phyloP scores from a whole-genome alignment of 1,284 basidiomycete genomes.

The Cutaneotrichosporon cutaneum region DNA sequence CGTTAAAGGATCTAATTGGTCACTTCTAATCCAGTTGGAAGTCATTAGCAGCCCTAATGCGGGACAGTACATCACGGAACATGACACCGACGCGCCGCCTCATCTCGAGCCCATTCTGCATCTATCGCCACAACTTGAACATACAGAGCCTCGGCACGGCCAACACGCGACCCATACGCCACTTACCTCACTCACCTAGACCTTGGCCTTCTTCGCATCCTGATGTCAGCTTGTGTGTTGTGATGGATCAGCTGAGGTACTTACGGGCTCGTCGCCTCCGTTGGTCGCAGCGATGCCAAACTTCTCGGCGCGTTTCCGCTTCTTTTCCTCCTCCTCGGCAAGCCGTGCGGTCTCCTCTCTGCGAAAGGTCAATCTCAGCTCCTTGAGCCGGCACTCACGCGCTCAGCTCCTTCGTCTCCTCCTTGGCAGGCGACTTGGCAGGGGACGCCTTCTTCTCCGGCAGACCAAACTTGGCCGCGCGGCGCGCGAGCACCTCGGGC shows the following conservation, averaged over 20 bases:
- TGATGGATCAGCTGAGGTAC: conserved; percentile 10
- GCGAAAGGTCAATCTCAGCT: conserved; percentile 17
- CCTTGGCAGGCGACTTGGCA: conserved; percentile 20
- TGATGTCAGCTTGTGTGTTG: conserved; percentile 17
- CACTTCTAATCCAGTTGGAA: background rate
- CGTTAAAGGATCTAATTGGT: background rate
- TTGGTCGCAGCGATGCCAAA: conserved; percentile 38
- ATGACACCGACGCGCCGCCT: too few species aligned
- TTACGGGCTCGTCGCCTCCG: conserved; percentile 30
- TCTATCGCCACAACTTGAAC: background rate
- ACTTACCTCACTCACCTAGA: conserved; percentile 39
- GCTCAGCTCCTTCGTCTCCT: conserved; percentile 35
- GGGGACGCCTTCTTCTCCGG: conserved; percentile 38
- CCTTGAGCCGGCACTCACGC: conserved; percentile 26
- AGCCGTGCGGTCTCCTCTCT: conserved; percentile 41
- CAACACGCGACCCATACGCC: background rate
- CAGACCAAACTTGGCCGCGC: conserved; percentile 49
- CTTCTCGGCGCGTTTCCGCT: conserved; percentile 54
- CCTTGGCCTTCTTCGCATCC: conserved; percentile 50
- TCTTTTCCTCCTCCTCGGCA: conserved; percentile 53
- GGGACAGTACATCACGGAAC: too few species aligned
- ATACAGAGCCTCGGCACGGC: background rate
- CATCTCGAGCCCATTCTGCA: background rate
- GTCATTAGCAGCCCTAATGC: background rate
- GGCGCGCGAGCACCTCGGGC: conserved; percentile 45